A percentile compares a stretch with the other conserved stretches of the same genome.
phyloP scores from a whole-genome alignment of 2,329 filamentous ascomycete species.

The Pezicula radicicola region DNA sequence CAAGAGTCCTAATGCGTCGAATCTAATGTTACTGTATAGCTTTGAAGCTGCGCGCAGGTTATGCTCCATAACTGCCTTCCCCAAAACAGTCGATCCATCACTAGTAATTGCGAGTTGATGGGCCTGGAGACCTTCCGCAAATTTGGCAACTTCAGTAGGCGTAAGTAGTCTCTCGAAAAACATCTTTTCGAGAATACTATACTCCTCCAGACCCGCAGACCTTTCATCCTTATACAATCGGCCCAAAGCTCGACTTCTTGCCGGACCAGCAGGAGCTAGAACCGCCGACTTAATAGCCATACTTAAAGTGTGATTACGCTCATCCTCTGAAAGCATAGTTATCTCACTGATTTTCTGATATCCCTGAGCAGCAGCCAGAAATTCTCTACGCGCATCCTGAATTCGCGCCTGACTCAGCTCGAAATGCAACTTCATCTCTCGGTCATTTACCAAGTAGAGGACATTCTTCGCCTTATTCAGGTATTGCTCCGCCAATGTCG shows the following conservation, averaged over 20 bases:
- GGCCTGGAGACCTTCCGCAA: constrained; percentile 74
- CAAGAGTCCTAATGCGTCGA: constrained; percentile 72
- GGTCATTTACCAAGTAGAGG: constrained; percentile 74
- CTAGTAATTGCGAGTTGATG: constrained; percentile 89
- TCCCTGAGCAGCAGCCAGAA: constrained; percentile 80
- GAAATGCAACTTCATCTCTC: constrained; percentile 77
- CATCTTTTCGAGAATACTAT: constrained; percentile 93
- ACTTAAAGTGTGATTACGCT: constrained; percentile 78
- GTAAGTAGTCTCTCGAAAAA: constrained; percentile 84
- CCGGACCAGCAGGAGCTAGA: constrained; percentile 84
- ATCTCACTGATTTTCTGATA: constrained; percentile 88
- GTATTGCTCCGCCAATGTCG: constrained; percentile 78
- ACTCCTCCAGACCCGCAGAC: constrained; percentile 71
- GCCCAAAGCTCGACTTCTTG: constrained; percentile 74
- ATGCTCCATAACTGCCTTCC: constrained; percentile 92
- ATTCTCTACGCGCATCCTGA: constrained; percentile 83
- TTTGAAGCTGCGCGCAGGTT: constrained; percentile 85
- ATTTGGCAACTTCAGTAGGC: constrained; percentile 79
- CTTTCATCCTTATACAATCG: constrained; percentile 94
- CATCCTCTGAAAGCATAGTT: constrained; percentile 75
- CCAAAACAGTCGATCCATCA: constrained; percentile 89
- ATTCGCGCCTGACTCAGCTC: constrained; percentile 90
- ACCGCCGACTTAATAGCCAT: constrained; percentile 92
- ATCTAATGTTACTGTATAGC: constrained; percentile 74
- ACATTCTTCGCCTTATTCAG: constrained; percentile 95